Evolutionary conservation across 148 eudicot genomes (phyloP).

Genomic region (Selenicereus undatus): DNA sequence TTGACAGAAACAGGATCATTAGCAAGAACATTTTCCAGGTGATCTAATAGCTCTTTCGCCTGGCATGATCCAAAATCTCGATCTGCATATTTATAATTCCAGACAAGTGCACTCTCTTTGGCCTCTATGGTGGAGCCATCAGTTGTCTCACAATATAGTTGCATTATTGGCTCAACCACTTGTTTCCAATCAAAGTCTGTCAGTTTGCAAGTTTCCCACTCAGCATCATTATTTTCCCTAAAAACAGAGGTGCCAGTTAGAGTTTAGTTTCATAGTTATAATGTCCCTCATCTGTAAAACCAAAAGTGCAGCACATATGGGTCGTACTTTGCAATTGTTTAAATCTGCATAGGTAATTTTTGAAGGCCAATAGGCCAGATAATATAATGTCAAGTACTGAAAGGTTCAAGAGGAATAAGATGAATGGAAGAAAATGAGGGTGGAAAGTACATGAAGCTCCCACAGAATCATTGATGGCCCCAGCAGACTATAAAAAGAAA

Average conservation of each 20-base stretch:
- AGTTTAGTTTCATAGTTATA: background rate
- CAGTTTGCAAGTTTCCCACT: constrained; percentile 64
- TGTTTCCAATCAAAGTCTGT: constrained; percentile 72
- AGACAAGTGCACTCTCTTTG: constrained; percentile 64
- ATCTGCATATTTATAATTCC: constrained; percentile 68
- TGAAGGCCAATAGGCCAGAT: no score
- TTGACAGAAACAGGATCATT: constrained; percentile 82
- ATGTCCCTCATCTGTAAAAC: background rate
- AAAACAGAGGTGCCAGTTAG: background rate
- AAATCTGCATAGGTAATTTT: background rate
- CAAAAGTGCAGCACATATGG: background rate
- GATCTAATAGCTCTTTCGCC: constrained; percentile 73
- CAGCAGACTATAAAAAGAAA: no score
- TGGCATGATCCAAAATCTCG: constrained; percentile 74
- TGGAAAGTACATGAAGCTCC: no score
- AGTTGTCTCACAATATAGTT: constrained; percentile 61
- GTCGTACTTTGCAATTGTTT: background rate
- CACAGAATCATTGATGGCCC: no score
- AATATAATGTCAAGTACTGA: no score
- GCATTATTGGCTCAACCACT: constrained; percentile 76
- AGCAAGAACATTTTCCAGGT: constrained; percentile 73
- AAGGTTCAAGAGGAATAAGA: background rate
- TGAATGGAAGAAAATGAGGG: background rate
- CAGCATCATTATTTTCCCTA: constrained; percentile 46
- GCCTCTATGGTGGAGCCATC: constrained; percentile 70